phyloP scores from a whole-genome alignment of 2,329 filamentous ascomycete genomes.

The Hypomyces rosellus region DNA sequence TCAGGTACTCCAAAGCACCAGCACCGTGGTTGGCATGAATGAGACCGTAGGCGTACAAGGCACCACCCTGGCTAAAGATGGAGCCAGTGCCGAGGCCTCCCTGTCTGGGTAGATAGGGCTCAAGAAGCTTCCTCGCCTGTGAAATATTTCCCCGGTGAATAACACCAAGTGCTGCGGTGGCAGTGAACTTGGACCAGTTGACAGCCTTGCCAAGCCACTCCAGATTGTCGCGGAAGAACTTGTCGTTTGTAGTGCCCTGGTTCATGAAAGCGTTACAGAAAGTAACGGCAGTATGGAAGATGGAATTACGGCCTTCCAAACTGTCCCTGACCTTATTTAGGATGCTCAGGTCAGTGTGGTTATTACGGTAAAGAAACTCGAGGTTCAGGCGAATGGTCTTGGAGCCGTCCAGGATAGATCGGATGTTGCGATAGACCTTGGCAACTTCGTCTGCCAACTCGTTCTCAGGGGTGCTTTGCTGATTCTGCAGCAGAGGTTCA shows the following conservation, averaged over 20 bases:
- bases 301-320: constrained; percentile 90
- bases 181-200: constrained; percentile 99
- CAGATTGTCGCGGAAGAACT: constrained; percentile 95
- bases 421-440: constrained; percentile 56
- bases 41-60: constrained; percentile 87
- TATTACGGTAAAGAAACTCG: constrained; percentile 94
- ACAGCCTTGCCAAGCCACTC: constrained; percentile 98
- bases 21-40: constrained; percentile 98
- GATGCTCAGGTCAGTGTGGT: constrained; percentile 85
- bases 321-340: constrained; percentile 96
- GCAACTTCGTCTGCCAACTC: constrained; percentile 45
- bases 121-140: constrained; percentile 86
- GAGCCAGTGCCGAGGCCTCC: constrained; percentile 72
- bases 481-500: constrained; percentile 42
- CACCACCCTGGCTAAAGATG: constrained; percentile 92
- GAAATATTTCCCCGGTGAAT: constrained; percentile 94
- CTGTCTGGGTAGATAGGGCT: constrained; percentile 84
- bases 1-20: constrained; percentile 76
- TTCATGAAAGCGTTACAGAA: constrained; percentile 99
- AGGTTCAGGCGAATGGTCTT: constrained; percentile 93
- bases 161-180: constrained; percentile 90
- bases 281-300: constrained; percentile 95
- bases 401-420: constrained; percentile 72
- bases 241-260: constrained; percentile 94
- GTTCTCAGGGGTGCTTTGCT: constrained; percentile 50